Evolutionary conservation across 129 eudicot species (phyloP).

Genomic region (Escallonia herrerae): DNA sequence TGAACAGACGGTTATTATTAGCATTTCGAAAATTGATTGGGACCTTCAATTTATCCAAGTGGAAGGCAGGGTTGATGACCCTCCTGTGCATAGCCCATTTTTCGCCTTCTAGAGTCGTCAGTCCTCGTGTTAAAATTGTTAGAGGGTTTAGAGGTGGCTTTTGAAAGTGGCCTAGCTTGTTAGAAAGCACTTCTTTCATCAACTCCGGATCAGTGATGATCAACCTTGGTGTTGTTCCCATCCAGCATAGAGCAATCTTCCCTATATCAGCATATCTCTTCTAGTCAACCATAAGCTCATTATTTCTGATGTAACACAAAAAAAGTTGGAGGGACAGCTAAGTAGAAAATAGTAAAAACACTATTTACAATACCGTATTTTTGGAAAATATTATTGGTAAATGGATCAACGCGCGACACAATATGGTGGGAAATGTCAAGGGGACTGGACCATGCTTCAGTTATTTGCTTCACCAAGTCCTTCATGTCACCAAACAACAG

Average conservation of each 20-base stretch:
- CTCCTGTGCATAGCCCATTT: conserved; percentile 44
- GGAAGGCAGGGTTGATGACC: conserved; percentile 48
- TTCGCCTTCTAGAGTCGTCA: conserved; percentile 40
- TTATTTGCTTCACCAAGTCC: conserved; percentile 32
- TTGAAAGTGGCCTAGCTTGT: conserved; percentile 40
- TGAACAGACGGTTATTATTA: too few species aligned
- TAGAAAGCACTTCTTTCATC: conserved; percentile 51
- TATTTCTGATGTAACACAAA: neutral
- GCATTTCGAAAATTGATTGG: too few species aligned
- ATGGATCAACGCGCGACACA: conserved; percentile 47
- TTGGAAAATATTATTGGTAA: conserved; percentile 32
- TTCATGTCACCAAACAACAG: conserved; percentile 46
- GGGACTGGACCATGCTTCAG: conserved; percentile 49
- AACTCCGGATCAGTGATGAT: conserved; percentile 43
- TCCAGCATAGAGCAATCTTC: conserved; percentile 41
- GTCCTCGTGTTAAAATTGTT: conserved; percentile 24
- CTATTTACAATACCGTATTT: conserved; percentile 30
- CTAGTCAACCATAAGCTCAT: neutral
- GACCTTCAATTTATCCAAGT: conserved; percentile 40
- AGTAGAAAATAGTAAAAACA: too few species aligned
- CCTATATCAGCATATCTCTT: conserved; percentile 22
- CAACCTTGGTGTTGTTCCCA: conserved; percentile 51
- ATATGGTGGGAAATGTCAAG: conserved; percentile 38
- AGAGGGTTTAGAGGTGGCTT: conserved; percentile 32
- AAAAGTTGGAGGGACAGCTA: too few species aligned